Evolutionary conservation across 176 grass and related monocot genomes (phyloP), one percentile per base, ranked within the genome.

Genomic region (Secale cereale): DNA sequence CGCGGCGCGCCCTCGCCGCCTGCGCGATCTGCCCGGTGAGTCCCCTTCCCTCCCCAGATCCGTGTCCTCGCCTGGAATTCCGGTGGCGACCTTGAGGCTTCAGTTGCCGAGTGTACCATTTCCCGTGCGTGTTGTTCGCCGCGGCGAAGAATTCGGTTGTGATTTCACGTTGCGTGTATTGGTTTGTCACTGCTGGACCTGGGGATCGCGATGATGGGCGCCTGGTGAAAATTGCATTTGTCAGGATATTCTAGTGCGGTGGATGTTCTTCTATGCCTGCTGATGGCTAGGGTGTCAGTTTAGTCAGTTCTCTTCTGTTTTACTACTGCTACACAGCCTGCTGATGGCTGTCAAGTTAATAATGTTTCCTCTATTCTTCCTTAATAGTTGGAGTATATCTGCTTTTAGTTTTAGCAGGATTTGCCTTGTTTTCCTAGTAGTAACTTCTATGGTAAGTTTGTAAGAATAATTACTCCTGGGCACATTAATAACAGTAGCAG

Each of bases 11-110:
- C 10, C n/a, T 36, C n/a, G 23, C 57, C n/a, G 56, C 76, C 54
- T 22, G 54, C 54, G 57, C 56, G 57, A 40, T 63, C 77, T 79
- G 35, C 33, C 62, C 14, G 57, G 77, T 64, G 77, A 79, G 77
- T 2, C 20, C 54, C 29, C 7, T 56, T 56, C 32, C 19, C 4
- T 31, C 4, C 20, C 54, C 22, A 73, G 70, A 73, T 73, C 70
- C 15, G 70, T 9, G 70, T 27, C 39, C 23, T 57, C 54, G 54
- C 20, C 54, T 57, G 48, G 48, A 52, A 52, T 52, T 52, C 22
- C 19, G 75, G 76, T 6, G n/a, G 7, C 14, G 52, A 48, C 5
- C 20, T 20, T 28, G 73, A 27, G 52, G 31, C 16, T 33, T 8
- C 4, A 57, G 19, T 19, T 22, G 16, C 73, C 1, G 16, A 46